Evolutionary conservation across 2,329 filamentous ascomycete species (phyloP).

Genomic region (Elsinoe arachidis): DNA sequence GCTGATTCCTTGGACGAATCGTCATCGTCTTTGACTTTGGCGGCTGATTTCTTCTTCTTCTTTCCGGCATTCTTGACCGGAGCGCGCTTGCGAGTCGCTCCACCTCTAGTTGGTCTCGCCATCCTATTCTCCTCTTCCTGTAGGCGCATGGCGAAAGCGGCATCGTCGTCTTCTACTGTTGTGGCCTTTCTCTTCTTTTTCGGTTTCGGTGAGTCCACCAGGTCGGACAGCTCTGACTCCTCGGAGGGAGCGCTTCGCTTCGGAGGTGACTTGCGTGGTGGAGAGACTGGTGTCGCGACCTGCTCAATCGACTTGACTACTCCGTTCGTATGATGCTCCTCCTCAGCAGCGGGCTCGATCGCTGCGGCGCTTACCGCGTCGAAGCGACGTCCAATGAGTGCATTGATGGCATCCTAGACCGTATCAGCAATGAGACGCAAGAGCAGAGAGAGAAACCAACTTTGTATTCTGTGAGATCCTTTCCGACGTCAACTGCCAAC

Average conservation of each 20-base stretch:
- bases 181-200: slow-evolving; percentile 55
- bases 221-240: slow-evolving; percentile 34
- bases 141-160: slow-evolving; percentile 73
- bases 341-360: slow-evolving; percentile 18
- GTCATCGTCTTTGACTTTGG: slow-evolving; percentile 67
- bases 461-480: slow-evolving; percentile 56
- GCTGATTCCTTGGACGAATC: slow-evolving; percentile 67
- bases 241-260: slow-evolving; percentile 34
- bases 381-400: slow-evolving; percentile 42
- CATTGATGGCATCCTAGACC: slow-evolving; percentile 35
- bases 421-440: slow-evolving; percentile 15
- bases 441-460: slow-evolving; percentile 30
- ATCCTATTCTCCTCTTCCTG: slow-evolving; percentile 79
- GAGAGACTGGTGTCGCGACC: slow-evolving; percentile 16
- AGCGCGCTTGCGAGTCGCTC: slow-evolving; percentile 50
- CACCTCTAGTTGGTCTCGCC: slow-evolving; percentile 62
- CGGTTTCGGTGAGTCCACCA: slow-evolving; percentile 33
- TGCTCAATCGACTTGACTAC: slow-evolving; percentile 19
- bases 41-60: slow-evolving; percentile 63
- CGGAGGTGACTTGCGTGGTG: slow-evolving; percentile 21
- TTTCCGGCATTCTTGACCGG: slow-evolving; percentile 55
- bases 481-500: slow-evolving; percentile 50
- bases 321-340: slow-evolving; percentile 32
- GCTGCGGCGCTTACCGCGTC: slow-evolving; percentile 33
- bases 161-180: slow-evolving; percentile 66